Conservation (phyloP, 1,284 basidiomycete genomes). For the Erythrobasidium hasegawianum region DNA sequence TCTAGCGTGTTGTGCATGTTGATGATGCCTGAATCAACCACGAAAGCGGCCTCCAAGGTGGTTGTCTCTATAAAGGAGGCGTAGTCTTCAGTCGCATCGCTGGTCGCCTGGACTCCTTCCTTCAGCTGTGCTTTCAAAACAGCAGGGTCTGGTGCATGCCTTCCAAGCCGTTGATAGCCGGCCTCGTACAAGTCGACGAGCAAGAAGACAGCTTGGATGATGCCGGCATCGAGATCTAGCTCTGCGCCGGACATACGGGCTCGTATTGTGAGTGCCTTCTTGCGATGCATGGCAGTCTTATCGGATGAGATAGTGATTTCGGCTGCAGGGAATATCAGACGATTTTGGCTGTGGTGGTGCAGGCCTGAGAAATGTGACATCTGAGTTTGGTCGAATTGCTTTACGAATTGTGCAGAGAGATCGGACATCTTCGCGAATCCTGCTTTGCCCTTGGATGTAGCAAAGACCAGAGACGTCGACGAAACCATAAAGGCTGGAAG, state of each 20-base stretch:
- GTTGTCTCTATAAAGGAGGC: slow-evolving; percentile 16
- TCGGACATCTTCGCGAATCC: slow-evolving; percentile 68
- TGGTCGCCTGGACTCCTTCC: slow-evolving; percentile 38
- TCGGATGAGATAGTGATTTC: slow-evolving; percentile 67
- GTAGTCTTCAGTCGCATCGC: slow-evolving; percentile 46
- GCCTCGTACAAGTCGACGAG: slow-evolving; percentile 77
- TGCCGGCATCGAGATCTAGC: slow-evolving; percentile 74
- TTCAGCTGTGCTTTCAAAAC: neutral
- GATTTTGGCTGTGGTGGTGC: slow-evolving; percentile 67
- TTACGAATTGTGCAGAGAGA: slow-evolving; percentile 78
- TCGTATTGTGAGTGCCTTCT: slow-evolving; percentile 57
- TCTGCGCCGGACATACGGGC: slow-evolving; percentile 81
- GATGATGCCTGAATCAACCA: slow-evolving; percentile 27
- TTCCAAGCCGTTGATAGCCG: slow-evolving; percentile 71
- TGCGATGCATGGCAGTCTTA: slow-evolving; percentile 54
- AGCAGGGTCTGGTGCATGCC: slow-evolving; percentile 49
- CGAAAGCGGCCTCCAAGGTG: slow-evolving; percentile 25
- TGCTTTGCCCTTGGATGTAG: slow-evolving; percentile 67
- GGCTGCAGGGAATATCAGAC: slow-evolving; percentile 70
- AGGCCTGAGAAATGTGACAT: slow-evolving; percentile 67
- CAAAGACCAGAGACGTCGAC: slow-evolving; percentile 67
- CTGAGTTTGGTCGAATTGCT: slow-evolving; percentile 70
- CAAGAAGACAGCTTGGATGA: slow-evolving; percentile 72
- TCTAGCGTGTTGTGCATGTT: slow-evolving; percentile 15
- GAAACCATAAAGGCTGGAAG: slow-evolving; percentile 79